Evolutionary conservation across 768 basidiomycete genomes (phyloP).

Genomic region (Amanita muscaria): DNA sequence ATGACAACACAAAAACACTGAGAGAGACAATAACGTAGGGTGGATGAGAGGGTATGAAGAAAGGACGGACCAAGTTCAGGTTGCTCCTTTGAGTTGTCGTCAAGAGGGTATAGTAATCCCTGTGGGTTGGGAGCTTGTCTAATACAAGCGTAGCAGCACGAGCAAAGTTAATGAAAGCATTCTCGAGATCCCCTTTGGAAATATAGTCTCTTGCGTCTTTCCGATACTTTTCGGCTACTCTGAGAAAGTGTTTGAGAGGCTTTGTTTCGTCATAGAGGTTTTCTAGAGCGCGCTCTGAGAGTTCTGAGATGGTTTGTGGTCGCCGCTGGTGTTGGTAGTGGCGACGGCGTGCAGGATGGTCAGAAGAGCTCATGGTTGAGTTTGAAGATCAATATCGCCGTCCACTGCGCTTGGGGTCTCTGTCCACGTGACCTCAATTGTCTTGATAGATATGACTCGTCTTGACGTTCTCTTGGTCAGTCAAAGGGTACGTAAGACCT

Average conservation of each 20-base stretch:
- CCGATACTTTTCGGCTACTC: constrained; percentile 54
- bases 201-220: constrained; percentile 41
- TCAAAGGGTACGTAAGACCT: no score
- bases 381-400: neutral
- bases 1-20: neutral
- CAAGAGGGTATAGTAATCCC: constrained; percentile 51
- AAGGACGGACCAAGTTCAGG: constrained; percentile 53
- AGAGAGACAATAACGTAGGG: constrained; percentile 1
- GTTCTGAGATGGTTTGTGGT: constrained; percentile 56
- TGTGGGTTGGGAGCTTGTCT: constrained; percentile 69
- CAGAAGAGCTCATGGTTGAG: constrained; percentile 7
- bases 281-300: constrained; percentile 52
- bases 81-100: constrained; percentile 53
- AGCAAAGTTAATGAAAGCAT: constrained; percentile 65
- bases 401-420: neutral
- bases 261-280: constrained; percentile 47
- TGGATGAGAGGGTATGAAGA: constrained; percentile 4
- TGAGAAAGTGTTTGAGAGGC: constrained; percentile 59
- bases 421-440: neutral
- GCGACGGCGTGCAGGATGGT: neutral
- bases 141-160: constrained; percentile 70
- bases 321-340: constrained; percentile 13
- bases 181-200: constrained; percentile 50
- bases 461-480: no score
- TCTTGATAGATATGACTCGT: no score